Evolutionary conservation across 1,284 basidiomycete genomes (phyloP), one percentile per base, ranked within the genome.

Genomic region (Tilletia walkeri): DNA sequence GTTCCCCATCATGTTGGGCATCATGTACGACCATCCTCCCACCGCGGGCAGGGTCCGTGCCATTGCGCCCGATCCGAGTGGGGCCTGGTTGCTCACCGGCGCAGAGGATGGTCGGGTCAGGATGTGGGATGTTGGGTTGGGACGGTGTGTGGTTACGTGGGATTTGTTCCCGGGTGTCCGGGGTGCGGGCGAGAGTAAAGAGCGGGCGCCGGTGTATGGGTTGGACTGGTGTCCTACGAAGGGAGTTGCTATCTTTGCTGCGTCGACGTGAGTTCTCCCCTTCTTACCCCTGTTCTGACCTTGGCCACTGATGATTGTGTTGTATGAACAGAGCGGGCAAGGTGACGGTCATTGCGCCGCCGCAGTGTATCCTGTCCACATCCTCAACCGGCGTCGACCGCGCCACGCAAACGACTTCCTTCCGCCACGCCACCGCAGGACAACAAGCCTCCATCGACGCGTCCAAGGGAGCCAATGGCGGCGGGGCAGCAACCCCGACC

Each of bases 71-170:
- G 95, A 94, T 80, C 92, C 94, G 4, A 91, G 92, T 73, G 95
- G 94, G 66, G 89, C 88, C 67, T 99, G 95, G 95, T 90, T 91
- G 7, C 88, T 92, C 45, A 95, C 93, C 69, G 96, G 95, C 14
- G 93, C 95, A 73, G 96, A 99, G 82, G 88, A 89, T 76, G 96
- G 96, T 5, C 84, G 89, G 36, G 91, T 97, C 14, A 88, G 91
- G 73, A 85, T 99, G 65, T 99, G 95, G 95, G 96, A 99, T 84
- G 88, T 92, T n/a, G 90, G 90, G 50, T 90, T 96, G 61, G 96
- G 95, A 7, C 88, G 92, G 72, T 93, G 95, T 84, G 89, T 95
- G 18, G 92, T 91, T 84, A 88, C 89, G 76, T 99, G 95, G 94
- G 89, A 89, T 79, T 89, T 97, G 75, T 41, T 47, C 47, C 49